These are phyloP conservation scores for Penstemon barbatus DNA, from an alignment of 257 asterid genomes.

Conservation along the genomic window DNA sequence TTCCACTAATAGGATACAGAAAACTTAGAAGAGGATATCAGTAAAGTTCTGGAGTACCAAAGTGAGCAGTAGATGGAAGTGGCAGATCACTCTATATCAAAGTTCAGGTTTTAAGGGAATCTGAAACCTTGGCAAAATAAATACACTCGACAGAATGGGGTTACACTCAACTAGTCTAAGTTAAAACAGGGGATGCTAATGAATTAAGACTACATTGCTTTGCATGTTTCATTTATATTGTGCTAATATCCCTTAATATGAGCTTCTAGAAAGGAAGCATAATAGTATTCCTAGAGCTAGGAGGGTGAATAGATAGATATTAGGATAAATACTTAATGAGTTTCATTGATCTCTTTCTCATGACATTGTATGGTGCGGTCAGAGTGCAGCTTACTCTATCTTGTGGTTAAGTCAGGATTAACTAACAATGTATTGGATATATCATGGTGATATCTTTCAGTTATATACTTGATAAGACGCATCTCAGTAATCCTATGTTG, in stretches of 20 bases:
- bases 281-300: background rate
- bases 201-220: background rate
- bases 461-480: background rate
- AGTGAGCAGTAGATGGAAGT: background rate
- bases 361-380: no score
- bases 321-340: conserved; percentile 11
- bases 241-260: conserved; percentile 4
- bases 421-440: background rate
- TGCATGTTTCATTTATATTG: conserved; percentile 4
- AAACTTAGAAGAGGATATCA: background rate
- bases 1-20: background rate
- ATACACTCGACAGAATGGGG: background rate
- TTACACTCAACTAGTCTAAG: background rate
- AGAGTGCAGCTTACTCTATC: no score
- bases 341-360: no score
- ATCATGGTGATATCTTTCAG: conserved; percentile 12
- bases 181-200: background rate
- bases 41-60: background rate
- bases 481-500: no score
- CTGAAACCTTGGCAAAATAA: background rate
- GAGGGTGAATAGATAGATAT: conserved; percentile 11
- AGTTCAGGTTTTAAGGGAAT: no score
- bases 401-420: background rate
- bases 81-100: background rate
- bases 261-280: conserved; percentile 9